phyloP scores from a whole-genome alignment of 2,329 filamentous ascomycete species.

The Phaeosphaeriaceae sp. region DNA sequence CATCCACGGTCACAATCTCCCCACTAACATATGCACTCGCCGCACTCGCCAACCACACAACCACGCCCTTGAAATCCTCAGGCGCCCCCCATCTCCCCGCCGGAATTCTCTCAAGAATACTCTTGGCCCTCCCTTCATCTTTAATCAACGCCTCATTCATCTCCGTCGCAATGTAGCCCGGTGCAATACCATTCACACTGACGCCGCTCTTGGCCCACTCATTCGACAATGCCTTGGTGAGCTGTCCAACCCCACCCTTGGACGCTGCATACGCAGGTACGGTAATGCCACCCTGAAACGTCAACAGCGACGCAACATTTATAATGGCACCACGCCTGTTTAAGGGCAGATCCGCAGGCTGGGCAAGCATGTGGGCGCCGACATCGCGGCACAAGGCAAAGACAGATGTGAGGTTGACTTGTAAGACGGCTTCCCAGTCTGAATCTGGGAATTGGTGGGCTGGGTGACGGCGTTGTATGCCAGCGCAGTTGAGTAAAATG shows the following conservation, averaged over 20 bases:
- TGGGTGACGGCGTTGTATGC: conserved; percentile 81
- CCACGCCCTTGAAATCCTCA: conserved; percentile 85
- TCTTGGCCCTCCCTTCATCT: conserved; percentile 70
- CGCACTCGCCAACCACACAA: conserved; percentile 76
- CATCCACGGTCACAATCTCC: conserved; percentile 82
- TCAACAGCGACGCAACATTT: conserved; percentile 82
- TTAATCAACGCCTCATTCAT: conserved; percentile 87
- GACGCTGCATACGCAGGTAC: conserved; percentile 87
- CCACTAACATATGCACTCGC: conserved; percentile 84
- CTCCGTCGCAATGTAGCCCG: conserved; percentile 90
- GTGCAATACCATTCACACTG: conserved; percentile 86
- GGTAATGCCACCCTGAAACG: conserved; percentile 85
- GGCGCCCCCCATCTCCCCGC: conserved; percentile 82
- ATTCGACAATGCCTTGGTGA: conserved; percentile 85
- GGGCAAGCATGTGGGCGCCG: conserved; percentile 76
- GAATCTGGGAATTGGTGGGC: conserved; percentile 75
- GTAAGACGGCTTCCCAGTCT: conserved; percentile 81
- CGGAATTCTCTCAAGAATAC: conserved; percentile 81
- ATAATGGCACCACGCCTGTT: conserved; percentile 73
- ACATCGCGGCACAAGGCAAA: conserved; percentile 80
- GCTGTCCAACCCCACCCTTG: conserved; percentile 83
- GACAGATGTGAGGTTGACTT: conserved; percentile 84
- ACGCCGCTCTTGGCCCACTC: conserved; percentile 84
- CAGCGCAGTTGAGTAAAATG: conserved; percentile 85
- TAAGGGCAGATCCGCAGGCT: conserved; percentile 55